Evolutionary conservation across 1,284 basidiomycete genomes (phyloP), one percentile per base, ranked within the genome.

Genomic region (Exobasidium cylindrosporum): DNA sequence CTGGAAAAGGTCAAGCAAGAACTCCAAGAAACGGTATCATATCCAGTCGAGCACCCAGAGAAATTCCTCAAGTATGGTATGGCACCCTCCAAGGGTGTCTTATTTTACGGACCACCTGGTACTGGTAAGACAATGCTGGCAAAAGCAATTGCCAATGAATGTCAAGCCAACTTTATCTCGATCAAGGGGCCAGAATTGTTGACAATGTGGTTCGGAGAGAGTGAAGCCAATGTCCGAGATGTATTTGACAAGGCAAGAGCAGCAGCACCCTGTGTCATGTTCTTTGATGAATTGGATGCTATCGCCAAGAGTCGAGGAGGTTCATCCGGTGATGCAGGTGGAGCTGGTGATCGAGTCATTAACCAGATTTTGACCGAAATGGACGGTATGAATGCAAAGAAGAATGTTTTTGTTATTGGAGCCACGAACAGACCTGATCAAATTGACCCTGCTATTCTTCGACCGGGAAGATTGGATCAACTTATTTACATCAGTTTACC

Each of bases 161-260:
- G 94, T 81, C 94, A 97, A 81, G 95, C 95, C 83, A 98, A 98
- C 85, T 95, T 96, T 74, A 94, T 96, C 83, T 89, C 88, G 70
- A 94, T 95, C 85, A 84, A 92, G 88, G 94, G 94, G 68, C 94
- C 94, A 69, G 94, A 97, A 83, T 85, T 97, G 59, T 76, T 82
- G 30, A 98, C 94, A 11, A 98, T 98, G 96, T 98, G 95, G 95
- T 98, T 98, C 83, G 96, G 96, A 87, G 96, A 98, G 84, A 97
- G 93, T 4, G 96, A 99, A 83, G 95, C 95, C 69, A 97, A 97
- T 78, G 96, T 99, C 58, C 92, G 96, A 73, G 96, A 98, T 74
- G 92, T 98, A 65, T 99, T 99, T 82, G 95, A 98, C 86, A 97
- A 98, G 84, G 95, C 96, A 58, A 91, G 96, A 74, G 95, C 95